Base-by-base conservation (phyloP, 164 flowering plant genomes). In the Warburgia ugandensis region DNA sequence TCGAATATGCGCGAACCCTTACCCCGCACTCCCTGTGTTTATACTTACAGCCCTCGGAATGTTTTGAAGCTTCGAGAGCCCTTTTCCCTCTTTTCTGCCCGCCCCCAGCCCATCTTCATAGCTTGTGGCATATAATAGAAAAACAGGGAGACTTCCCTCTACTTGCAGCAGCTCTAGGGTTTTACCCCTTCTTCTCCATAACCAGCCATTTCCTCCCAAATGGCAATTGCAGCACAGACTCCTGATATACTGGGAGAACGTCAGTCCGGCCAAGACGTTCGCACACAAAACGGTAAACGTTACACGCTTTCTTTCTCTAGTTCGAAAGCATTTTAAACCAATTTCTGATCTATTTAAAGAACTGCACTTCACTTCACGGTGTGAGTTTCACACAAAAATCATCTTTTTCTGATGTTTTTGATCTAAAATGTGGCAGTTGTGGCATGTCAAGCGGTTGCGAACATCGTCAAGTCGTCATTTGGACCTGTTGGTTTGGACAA, bases 401-500 rank as follows among this genome's bases (percentile, higher is more conserved):
- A 3, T 35, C 1, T 0, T 9, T 50, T n/a, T 29, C 5, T 2
- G 48, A 28, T n/a, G 7, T 30, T 36, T 19, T 38, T 21, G 47
- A 43, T 44, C 16, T 56, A 9, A 31, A 21, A 26, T 37, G 6
- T 26, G n/a, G 66, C 76, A 94, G 99, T 94, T 25, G 62, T 73
- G 63, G 96, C 96, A 0, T 89, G 97, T 56, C 94, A 79, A 66
- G 91, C 97, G 0, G 77, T 94, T 12, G 86, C 96, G 2, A 86
- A 94, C 56, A 86, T 94, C 10, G 97, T 89, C 1, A 89, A 89
- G 60, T 74, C 97, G 4, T 89, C 99, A 0, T 82, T 89, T 8
- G 97, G 99, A 22, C 99, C 97, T 2, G 97, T 89, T 45, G 99
- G 99, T 4, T 85, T 86, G 23, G 99, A 94, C 72, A 94, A 89